Base-by-base conservation (phyloP, 305 asterid genomes). In the Salvia sclarea region DNA sequence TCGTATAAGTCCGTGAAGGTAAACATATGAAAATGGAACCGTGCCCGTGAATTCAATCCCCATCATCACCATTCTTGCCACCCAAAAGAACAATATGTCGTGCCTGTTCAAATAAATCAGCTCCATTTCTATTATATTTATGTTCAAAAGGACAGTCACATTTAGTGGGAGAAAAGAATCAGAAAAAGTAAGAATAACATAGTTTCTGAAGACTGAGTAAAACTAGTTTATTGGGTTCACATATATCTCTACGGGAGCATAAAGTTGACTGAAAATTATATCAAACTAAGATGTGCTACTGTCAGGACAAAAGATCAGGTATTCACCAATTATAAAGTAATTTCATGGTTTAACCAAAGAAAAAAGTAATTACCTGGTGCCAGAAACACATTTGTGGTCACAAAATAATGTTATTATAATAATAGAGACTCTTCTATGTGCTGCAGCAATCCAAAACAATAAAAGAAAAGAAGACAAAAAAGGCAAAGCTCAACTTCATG, bases 21-120 rank as follows among this genome's bases (percentile, higher is more conserved):
- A 91, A 72, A 94, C 86, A 66, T 78, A 65, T 74, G 92, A 83
- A 81, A 91, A 91, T 56, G 96, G 98, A 66, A 89, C 85, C 33
- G 82, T 83, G 68, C 99, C 98, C 3, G 99, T 89, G 78, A 89
- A 87, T 75, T 89, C 99, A 70, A 94, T 82, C 71, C 99, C 99
- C 96, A 94, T 87, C 97, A 94, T 94, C 82, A 91, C 99, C 97
- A 94, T 94, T 75, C 97, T 85, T 79, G 99, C 99, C 78, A 94
- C 99, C 99, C 99, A 94, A 72, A 91, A 94, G 90, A 91, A 94
- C 74, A 94, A 80, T 71, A 94, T 94, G 82, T 91, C 99, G 44
- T 94, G 99, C 92, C 97, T 94, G 96, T 73, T 74, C 75, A 79
- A 69, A 79, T 56, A 70, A 54, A 65, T 66, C 54, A 72, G 76